Evolutionary conservation across 768 basidiomycete genomes (phyloP).

Genomic region (Mycena galericulata): DNA sequence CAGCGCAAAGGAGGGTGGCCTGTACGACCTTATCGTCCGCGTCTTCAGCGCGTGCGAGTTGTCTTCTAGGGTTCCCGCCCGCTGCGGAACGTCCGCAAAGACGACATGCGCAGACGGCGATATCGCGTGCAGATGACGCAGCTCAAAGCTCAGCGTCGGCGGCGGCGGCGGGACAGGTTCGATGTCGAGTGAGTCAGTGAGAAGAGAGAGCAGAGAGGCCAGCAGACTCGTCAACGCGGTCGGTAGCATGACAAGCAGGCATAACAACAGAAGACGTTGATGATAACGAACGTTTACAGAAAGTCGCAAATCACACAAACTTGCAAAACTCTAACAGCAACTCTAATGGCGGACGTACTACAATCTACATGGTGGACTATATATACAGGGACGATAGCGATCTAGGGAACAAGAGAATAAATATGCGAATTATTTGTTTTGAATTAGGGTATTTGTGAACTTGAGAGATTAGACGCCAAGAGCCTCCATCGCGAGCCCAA

Average conservation of each 20-base stretch:
- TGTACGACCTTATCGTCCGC: slow-evolving; percentile 51
- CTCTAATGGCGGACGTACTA: slow-evolving; percentile 6
- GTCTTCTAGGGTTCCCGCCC: slow-evolving; percentile 20
- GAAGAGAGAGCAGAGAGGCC: slow-evolving; percentile 54
- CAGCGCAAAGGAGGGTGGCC: slow-evolving; percentile 61
- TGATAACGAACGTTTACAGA: neutral
- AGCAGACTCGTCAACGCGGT: slow-evolving; percentile 61
- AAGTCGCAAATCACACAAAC: neutral
- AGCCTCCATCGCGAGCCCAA: slow-evolving; percentile 74
- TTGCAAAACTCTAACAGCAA: neutral
- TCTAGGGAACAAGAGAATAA: slow-evolving; percentile 1
- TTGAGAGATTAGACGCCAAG: slow-evolving; percentile 43
- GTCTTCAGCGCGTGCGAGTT: slow-evolving; percentile 54
- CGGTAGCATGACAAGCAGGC: slow-evolving; percentile 55
- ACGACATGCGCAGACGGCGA: slow-evolving; percentile 61
- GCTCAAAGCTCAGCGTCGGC: slow-evolving; percentile 57
- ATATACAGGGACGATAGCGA: slow-evolving; percentile 16
- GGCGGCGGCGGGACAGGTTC: slow-evolving; percentile 19
- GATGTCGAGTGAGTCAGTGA: slow-evolving; percentile 17
- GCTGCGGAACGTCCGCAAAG: slow-evolving; percentile 62
- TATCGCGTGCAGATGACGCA: slow-evolving; percentile 73
- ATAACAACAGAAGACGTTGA: slow-evolving; percentile 17
- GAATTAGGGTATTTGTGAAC: slow-evolving; percentile 7
- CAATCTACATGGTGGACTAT: slow-evolving; percentile 27
- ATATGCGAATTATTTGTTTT: slow-evolving; percentile 21